Evolutionary conservation across 208 protist genomes (phyloP).

Genomic region (Trypanosoma avium): DNA sequence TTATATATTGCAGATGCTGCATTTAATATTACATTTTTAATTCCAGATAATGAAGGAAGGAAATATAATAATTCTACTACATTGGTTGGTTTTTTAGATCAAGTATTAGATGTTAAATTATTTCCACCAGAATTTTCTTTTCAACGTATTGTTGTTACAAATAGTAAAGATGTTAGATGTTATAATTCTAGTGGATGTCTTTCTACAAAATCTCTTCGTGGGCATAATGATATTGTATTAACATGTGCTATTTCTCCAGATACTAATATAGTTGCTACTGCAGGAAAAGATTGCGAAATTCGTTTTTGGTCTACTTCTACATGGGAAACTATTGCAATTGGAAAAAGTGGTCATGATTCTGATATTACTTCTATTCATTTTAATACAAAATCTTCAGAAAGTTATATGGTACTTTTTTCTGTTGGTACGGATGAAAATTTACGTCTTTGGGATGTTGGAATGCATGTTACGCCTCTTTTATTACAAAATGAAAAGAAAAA

Average conservation of each 20-base stretch:
- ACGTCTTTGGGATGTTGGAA: slow-evolving; percentile 81
- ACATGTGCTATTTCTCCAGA: slow-evolving; percentile 72
- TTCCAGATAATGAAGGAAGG: slow-evolving; percentile 7
- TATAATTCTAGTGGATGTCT: slow-evolving; percentile 58
- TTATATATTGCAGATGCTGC: slow-evolving; percentile 77
- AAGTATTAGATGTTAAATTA: slow-evolving; percentile 81
- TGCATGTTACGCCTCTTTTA: slow-evolving; percentile 35
- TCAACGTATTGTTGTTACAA: slow-evolving; percentile 76
- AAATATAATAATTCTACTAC: slow-evolving; percentile 37
- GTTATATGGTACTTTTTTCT: slow-evolving; percentile 73
- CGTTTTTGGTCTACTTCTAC: slow-evolving; percentile 83
- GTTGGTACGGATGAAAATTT: slow-evolving; percentile 80
- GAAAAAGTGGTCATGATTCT: slow-evolving; percentile 66
- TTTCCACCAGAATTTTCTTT: slow-evolving; percentile 42
- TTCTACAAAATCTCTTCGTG: slow-evolving; percentile 59
- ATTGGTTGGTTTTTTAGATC: slow-evolving; percentile 85
- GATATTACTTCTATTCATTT: slow-evolving; percentile 80
- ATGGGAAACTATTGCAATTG: slow-evolving; percentile 63
- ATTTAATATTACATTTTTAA: slow-evolving; percentile 61
- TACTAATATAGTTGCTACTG: slow-evolving; percentile 74
- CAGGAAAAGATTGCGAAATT: slow-evolving; percentile 79
- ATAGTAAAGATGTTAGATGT: slow-evolving; percentile 85
- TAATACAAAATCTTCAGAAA: slow-evolving; percentile 63
- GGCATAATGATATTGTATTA: slow-evolving; percentile 86
- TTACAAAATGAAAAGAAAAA: slow-evolving; percentile 1